Evolutionary conservation across 1,284 basidiomycete genomes (phyloP).

Genomic region (Lentinula novae-zelandiae): DNA sequence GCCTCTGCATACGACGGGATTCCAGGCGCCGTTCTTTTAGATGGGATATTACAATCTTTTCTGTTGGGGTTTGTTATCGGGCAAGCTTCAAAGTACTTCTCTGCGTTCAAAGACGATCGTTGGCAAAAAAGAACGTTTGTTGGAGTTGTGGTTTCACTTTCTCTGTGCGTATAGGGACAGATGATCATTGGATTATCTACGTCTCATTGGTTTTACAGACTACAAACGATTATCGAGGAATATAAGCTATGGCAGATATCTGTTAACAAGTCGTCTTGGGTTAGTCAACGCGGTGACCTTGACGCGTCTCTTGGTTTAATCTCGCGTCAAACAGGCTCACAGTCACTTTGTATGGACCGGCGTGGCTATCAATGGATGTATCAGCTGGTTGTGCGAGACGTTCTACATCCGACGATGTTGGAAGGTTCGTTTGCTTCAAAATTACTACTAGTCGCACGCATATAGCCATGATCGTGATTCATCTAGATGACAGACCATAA

Average conservation of each 20-base stretch:
- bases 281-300: neutral
- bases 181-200: neutral
- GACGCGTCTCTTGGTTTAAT: neutral
- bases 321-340: neutral
- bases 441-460: neutral
- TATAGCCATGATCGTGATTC: neutral
- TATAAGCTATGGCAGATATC: slow-evolving; percentile 46
- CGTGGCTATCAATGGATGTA: slow-evolving; percentile 12
- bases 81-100: slow-evolving; percentile 43
- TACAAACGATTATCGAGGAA: slow-evolving; percentile 43
- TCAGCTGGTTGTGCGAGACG: slow-evolving; percentile 11
- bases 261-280: slow-evolving; percentile 32
- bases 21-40: slow-evolving; percentile 35
- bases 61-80: slow-evolving; percentile 43
- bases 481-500: slow-evolving; percentile 37
- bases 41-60: slow-evolving; percentile 41
- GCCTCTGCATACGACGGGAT: slow-evolving; percentile 18
- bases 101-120: slow-evolving; percentile 40
- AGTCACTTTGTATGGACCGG: slow-evolving; percentile 13
- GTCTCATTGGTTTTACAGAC: slow-evolving; percentile 22
- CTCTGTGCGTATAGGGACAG: slow-evolving; percentile 32
- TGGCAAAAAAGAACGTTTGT: slow-evolving; percentile 38
- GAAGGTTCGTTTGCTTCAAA: slow-evolving; percentile 32
- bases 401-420: slow-evolving; percentile 19
- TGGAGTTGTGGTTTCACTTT: slow-evolving; percentile 32